Evolutionary conservation across 1,284 basidiomycete genomes (phyloP).

Genomic region (Apiotrichum sp.): DNA sequence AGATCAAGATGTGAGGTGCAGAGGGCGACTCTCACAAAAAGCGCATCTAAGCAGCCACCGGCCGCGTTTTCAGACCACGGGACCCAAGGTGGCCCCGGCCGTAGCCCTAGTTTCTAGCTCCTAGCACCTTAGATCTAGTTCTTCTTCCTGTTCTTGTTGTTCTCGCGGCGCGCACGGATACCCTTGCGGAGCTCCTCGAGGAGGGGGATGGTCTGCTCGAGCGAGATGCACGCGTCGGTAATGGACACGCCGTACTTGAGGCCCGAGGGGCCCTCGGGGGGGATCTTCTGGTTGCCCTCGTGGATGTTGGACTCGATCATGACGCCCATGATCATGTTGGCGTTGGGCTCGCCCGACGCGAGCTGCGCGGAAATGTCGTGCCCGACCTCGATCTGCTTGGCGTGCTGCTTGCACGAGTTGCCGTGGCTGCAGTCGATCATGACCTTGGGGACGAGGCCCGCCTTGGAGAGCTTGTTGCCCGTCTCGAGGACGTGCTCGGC

Average conservation of each 20-base stretch:
- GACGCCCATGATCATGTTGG: conserved; percentile 79
- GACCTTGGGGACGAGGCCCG: conserved; percentile 68
- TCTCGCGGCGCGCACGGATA: conserved; percentile 62
- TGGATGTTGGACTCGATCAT: conserved; percentile 96
- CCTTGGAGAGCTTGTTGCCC: conserved; percentile 68
- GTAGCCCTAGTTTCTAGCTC: too few species aligned
- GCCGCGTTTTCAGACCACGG: too few species aligned
- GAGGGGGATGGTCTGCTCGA: conserved; percentile 74
- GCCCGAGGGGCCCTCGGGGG: conserved; percentile 64
- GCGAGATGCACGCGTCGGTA: conserved; percentile 70
- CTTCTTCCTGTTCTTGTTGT: conserved; percentile 31
- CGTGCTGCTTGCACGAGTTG: conserved; percentile 57
- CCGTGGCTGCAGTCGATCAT: conserved; percentile 94
- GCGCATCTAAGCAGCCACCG: too few species aligned
- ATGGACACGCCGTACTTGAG: conserved; percentile 71
- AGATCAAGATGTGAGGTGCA: too few species aligned
- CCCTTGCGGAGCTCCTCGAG: conserved; percentile 75
- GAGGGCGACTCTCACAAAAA: too few species aligned
- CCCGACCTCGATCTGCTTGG: conserved; percentile 54
- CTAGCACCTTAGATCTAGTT: neutral
- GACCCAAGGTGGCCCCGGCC: too few species aligned
- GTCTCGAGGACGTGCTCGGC: conserved; percentile 72
- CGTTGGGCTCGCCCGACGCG: conserved; percentile 60
- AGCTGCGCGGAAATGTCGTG: conserved; percentile 59
- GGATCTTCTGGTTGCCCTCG: conserved; percentile 73